Conservation (phyloP, 2,329 filamentous ascomycete genomes). For the Trichoderma afroharzianum region DNA sequence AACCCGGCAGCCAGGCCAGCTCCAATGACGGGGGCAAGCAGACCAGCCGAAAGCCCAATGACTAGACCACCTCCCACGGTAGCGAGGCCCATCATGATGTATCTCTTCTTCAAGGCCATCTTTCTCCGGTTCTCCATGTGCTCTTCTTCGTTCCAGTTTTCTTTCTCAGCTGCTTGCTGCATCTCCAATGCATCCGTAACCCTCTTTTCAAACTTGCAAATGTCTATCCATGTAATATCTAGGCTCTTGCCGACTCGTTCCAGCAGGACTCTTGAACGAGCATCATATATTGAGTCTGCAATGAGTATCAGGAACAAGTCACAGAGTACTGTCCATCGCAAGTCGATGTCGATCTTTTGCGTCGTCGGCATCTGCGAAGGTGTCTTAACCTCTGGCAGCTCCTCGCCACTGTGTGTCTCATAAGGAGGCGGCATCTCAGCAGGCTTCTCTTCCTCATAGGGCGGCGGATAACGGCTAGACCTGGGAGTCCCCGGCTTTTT, state of each 20-base stretch:
- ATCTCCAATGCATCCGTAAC: conserved; percentile 96
- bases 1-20: conserved; percentile 91
- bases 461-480: conserved; percentile 22
- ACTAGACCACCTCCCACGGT: conserved; percentile 93
- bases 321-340: conserved; percentile 95
- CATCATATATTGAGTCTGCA: conserved; percentile 89
- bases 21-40: conserved; percentile 90
- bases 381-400: conserved; percentile 74
- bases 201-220: conserved; percentile 93
- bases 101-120: conserved; percentile 72
- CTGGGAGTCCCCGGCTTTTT: conserved; percentile 21
- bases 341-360: conserved; percentile 86
- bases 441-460: conserved; percentile 40
- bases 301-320: conserved; percentile 95
- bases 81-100: conserved; percentile 93
- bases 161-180: conserved; percentile 90
- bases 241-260: conserved; percentile 79
- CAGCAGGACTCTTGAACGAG: conserved; percentile 78
- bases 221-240: conserved; percentile 84
- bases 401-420: conserved; percentile 61
- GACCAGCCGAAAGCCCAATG: conserved; percentile 88
- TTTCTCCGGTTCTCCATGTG: conserved; percentile 87
- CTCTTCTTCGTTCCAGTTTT: conserved; percentile 96
- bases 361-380: conserved; percentile 79
- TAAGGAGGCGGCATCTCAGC: conserved; percentile 57